Percentiles rank a stretch among this genome's conserved stretches.
Evolutionary conservation across 331 rosid species (phyloP).

Genomic region (Erythrophleum ivorense): DNA sequence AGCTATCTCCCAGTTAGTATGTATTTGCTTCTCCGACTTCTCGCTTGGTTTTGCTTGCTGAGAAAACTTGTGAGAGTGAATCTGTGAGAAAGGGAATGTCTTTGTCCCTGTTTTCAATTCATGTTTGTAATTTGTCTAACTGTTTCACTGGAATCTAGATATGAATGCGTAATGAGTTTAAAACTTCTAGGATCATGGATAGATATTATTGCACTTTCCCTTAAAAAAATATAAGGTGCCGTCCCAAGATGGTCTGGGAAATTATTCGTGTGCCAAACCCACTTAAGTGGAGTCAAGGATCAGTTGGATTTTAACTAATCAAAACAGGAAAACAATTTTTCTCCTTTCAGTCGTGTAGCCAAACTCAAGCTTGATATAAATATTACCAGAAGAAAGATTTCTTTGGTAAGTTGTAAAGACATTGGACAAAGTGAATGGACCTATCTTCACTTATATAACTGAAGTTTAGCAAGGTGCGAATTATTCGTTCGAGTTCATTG

Average conservation of each 20-base stretch:
- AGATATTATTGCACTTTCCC: neutral
- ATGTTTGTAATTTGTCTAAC: neutral
- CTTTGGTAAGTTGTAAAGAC: neutral
- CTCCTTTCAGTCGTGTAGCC: neutral
- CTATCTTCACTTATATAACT: neutral
- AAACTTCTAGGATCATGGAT: neutral
- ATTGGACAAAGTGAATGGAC: neutral
- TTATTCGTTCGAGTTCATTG: neutral
- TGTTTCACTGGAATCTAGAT: constrained; percentile 4
- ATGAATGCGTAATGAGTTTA: neutral
- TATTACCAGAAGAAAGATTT: neutral
- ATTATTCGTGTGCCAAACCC: neutral
- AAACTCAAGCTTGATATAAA: constrained; percentile 1
- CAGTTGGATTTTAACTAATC: neutral
- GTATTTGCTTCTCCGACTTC: neutral
- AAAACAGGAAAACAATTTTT: neutral
- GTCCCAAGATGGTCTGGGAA: neutral
- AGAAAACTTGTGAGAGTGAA: constrained; percentile 13
- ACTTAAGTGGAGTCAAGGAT: neutral
- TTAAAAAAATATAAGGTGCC: neutral
- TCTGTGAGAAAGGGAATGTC: neutral
- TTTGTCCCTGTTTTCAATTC: constrained; percentile 13
- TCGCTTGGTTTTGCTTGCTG: neutral
- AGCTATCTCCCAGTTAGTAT: constrained; percentile 82
- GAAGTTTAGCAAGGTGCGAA: neutral